Base-by-base conservation (phyloP, 441 rosid genomes). In the Breynia disticha region DNA sequence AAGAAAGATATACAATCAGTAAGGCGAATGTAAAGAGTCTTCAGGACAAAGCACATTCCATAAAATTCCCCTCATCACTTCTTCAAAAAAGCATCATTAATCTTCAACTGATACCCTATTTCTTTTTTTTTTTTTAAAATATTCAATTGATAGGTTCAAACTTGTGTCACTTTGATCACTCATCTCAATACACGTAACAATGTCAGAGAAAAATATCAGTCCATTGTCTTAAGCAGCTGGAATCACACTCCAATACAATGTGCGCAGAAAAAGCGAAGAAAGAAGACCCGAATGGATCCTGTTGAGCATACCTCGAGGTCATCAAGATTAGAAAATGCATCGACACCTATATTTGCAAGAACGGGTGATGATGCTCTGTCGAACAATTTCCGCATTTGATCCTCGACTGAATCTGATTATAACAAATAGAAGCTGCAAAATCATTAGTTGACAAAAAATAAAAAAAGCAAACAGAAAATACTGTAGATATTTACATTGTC, bases 271-370 rank as follows among this genome's bases (percentile, higher is more conserved):
- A 41, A 41, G 35, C 35, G 8, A 0, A 9, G 35, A 28, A 28
- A 9, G 7, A 28, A 28, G 35, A 41, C 10, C 10, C 9, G 15
- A 41, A 41, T 41, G 44, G 15, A 41, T 9, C 44, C 13, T 15
- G 10, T 42, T 18, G 50, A 55, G 44, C 60, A 37, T 73, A 90
- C 99, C 99, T 94, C 97, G 71, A 85, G 57, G 56, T 79, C 78
- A 45, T 72, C 84, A 57, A 78, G 77, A 78, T 70, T 75, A 54
- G 78, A 81, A 47, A 81, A 70, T 39, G 66, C 22, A 43, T 82
- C 81, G 14, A 90, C 50, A 13, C 68, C 58, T 67, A 90, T 69
- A 74, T 79, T 76, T 12, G 79, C 74, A 60, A 94, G 83, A 67
- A 76, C 58, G 9, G 80, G 28, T 10, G 90, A 87, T 55, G 81